Conservation (phyloP, 306 rosid species). For the Quercus alba region DNA sequence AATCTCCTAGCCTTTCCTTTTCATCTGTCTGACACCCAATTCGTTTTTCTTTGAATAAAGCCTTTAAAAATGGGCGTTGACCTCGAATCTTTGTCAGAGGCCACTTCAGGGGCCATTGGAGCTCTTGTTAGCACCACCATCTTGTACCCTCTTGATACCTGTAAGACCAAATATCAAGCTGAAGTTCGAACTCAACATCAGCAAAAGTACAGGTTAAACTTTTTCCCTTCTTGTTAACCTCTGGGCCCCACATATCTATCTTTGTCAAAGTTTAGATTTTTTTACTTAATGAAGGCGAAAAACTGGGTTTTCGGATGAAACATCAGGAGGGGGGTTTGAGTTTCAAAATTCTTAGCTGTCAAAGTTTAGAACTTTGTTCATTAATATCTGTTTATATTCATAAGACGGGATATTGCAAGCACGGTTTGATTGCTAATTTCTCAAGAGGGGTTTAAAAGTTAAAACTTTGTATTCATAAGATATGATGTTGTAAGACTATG, state of each 20-base stretch:
- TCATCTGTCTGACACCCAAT: conserved; percentile 24
- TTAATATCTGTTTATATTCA: not conserved
- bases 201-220: conserved; percentile 67
- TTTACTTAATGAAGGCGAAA: too few species aligned
- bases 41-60: conserved; percentile 4
- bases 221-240: not conserved
- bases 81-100: conserved; percentile 80
- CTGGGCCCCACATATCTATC: not conserved
- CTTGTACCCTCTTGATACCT: conserved; percentile 90
- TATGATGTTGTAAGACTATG: not conserved
- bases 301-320: too few species aligned
- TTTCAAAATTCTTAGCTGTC: not conserved
- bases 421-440: too few species aligned
- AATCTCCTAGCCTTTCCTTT: conserved; percentile 1
- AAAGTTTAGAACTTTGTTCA: not conserved
- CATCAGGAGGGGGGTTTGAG: too few species aligned
- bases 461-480: not conserved
- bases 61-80: conserved; percentile 54
- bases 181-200: conserved; percentile 73
- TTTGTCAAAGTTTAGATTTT: not conserved
- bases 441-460: too few species aligned
- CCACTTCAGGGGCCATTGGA: conserved; percentile 95
- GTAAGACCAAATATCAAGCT: conserved; percentile 96
- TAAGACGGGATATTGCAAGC: not conserved
- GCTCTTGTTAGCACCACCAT: conserved; percentile 87